These are phyloP conservation scores for Pseudodiploospora longispora DNA, from an alignment of 2,329 filamentous ascomycete genomes.

Conservation along the genomic window DNA sequence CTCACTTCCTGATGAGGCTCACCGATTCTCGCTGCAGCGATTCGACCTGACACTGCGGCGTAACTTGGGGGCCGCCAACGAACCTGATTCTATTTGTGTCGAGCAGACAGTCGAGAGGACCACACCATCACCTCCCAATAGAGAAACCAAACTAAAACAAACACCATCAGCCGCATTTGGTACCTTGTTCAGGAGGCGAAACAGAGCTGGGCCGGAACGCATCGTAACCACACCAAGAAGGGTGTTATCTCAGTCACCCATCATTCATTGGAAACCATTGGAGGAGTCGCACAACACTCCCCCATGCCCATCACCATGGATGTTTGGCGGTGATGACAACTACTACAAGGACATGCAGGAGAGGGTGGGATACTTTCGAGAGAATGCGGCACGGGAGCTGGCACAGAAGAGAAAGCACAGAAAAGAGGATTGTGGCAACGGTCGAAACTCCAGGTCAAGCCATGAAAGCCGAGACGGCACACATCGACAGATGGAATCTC, in stretches of 20 bases:
- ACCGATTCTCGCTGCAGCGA: constrained; percentile 5
- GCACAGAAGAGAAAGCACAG: background rate
- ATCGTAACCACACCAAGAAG: no score
- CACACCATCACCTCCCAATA: background rate
- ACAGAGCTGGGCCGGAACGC: no score
- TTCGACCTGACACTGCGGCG: constrained; percentile 8
- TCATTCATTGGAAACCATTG: constrained; percentile 18
- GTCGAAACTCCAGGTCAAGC: background rate
- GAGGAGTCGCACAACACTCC: constrained; percentile 12
- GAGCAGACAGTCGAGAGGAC: no score
- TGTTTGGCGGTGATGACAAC: constrained; percentile 9
- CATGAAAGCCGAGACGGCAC: constrained; percentile 8
- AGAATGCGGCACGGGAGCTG: constrained; percentile 12
- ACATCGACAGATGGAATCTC: constrained; percentile 1
- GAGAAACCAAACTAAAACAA: background rate
- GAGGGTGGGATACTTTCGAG: constrained; percentile 16
- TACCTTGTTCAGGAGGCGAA: constrained; percentile 15
- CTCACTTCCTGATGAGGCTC: background rate
- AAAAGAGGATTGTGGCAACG: background rate
- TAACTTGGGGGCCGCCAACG: no score
- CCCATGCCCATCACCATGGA: constrained; percentile 16
- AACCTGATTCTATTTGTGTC: no score
- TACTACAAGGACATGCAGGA: constrained; percentile 10
- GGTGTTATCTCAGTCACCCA: constrained; percentile 6
- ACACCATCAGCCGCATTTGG: constrained; percentile 17